Conservation (phyloP, 1,284 basidiomycete genomes). For the Leccinum solheimii region DNA sequence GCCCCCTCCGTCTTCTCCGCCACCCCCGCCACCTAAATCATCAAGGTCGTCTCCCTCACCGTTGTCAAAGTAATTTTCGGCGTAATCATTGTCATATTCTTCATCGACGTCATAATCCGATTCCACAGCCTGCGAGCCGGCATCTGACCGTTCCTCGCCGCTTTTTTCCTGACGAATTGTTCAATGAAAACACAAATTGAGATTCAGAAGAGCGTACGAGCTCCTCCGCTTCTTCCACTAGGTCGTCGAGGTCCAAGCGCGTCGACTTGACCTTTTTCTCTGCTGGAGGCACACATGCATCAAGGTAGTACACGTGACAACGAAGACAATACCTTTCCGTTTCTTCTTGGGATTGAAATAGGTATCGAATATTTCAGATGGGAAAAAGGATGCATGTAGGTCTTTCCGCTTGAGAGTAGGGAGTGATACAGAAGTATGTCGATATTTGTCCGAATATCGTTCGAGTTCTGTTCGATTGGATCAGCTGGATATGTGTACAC, state of each 20-base stretch:
- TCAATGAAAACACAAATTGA: background rate
- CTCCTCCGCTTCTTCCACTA: conserved; percentile 65
- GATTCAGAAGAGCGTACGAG: conserved; percentile 40
- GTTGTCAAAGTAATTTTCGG: conserved; percentile 84
- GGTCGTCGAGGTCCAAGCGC: conserved; percentile 61
- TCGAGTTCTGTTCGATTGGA: conserved; percentile 52
- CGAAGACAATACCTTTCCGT: conserved; percentile 44
- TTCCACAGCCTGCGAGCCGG: conserved; percentile 57
- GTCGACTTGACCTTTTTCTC: conserved; percentile 42
- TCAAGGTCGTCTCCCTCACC: conserved; percentile 78
- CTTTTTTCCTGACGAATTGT: conserved; percentile 56
- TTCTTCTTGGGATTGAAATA: conserved; percentile 76
- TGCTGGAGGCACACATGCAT: conserved; percentile 21
- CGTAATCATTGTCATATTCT: conserved; percentile 84
- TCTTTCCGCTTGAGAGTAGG: conserved; percentile 68
- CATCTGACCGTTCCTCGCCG: conserved; percentile 62
- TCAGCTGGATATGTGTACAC: background rate
- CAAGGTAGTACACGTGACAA: background rate
- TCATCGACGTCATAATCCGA: conserved; percentile 83
- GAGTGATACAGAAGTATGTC: conserved; percentile 56
- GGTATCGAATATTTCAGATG: conserved; percentile 68
- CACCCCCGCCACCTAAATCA: conserved; percentile 66
- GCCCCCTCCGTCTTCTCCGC: conserved; percentile 62
- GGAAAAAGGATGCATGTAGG: conserved; percentile 74
- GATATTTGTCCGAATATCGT: conserved; percentile 80